A percentile compares a stretch with the other conserved stretches of the same genome.
Evolutionary conservation across 2,329 filamentous ascomycete species (phyloP).

Genomic region (Xylaria sp.): DNA sequence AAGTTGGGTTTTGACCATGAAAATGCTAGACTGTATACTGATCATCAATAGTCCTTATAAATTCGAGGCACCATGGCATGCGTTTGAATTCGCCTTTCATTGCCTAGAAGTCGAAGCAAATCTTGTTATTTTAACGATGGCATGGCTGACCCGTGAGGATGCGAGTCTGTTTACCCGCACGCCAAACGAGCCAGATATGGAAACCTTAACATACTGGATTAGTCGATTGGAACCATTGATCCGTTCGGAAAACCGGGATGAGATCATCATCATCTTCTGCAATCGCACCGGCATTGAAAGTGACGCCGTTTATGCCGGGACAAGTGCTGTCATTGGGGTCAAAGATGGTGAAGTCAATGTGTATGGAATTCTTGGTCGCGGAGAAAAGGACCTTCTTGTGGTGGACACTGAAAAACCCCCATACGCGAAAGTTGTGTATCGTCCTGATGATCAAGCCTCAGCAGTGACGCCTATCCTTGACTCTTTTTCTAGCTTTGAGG

Average conservation of each 20-base stretch:
- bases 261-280: slow-evolving; percentile 75
- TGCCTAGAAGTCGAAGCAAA: slow-evolving; percentile 65
- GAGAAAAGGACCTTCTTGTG: slow-evolving; percentile 73
- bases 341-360: slow-evolving; percentile 71
- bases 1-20: slow-evolving; percentile 57
- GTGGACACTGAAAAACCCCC: slow-evolving; percentile 67
- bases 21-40: slow-evolving; percentile 28
- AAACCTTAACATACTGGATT: slow-evolving; percentile 81
- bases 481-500: neutral
- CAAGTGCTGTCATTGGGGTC: slow-evolving; percentile 75
- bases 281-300: slow-evolving; percentile 76
- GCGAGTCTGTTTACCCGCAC: slow-evolving; percentile 56
- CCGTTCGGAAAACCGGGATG: slow-evolving; percentile 59
- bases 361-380: slow-evolving; percentile 76
- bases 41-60: slow-evolving; percentile 56
- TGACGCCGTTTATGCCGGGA: slow-evolving; percentile 76
- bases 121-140: slow-evolving; percentile 78
- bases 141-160: slow-evolving; percentile 74
- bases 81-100: slow-evolving; percentile 65
- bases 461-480: slow-evolving; percentile 22
- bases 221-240: slow-evolving; percentile 74
- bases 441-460: slow-evolving; percentile 42
- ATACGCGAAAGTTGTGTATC: slow-evolving; percentile 57
- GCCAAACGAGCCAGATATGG: slow-evolving; percentile 72
- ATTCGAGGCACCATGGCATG: slow-evolving; percentile 60